These are phyloP conservation scores for Monosporascus sp. DNA, from an alignment of 2,329 filamentous ascomycete genomes.

Conservation along the genomic window DNA sequence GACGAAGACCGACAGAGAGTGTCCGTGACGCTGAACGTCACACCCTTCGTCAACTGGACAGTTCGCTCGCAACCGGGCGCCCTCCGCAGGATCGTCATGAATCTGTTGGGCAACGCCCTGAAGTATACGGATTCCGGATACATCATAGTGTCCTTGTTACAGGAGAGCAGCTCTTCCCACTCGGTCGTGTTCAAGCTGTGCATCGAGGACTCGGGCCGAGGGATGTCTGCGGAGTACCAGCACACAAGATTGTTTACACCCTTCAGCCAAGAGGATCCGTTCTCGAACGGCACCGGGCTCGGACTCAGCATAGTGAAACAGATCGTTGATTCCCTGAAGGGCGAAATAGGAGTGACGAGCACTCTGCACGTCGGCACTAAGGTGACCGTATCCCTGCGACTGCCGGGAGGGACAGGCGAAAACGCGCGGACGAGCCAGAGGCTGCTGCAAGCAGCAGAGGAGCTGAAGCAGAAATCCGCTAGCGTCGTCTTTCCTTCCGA, in stretches of 20 bases:
- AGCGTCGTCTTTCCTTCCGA: constrained; percentile 2
- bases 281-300: constrained; percentile 53
- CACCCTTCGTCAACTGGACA: constrained; percentile 39
- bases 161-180: constrained; percentile 14
- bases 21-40: constrained; percentile 47
- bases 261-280: constrained; percentile 54
- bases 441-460: constrained; percentile 1
- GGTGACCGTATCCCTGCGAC: constrained; percentile 39
- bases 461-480: constrained; percentile 8
- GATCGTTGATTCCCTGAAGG: constrained; percentile 52
- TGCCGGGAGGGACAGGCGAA: not conserved
- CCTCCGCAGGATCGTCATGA: constrained; percentile 53
- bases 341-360: constrained; percentile 49
- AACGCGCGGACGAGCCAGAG: not conserved
- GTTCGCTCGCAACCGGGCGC: constrained; percentile 50
- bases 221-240: constrained; percentile 55
- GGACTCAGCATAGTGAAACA: constrained; percentile 55
- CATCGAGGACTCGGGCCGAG: constrained; percentile 55
- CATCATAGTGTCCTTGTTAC: constrained; percentile 36
- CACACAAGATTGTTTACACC: constrained; percentile 52
- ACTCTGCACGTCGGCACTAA: constrained; percentile 49
- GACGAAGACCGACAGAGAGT: constrained; percentile 25
- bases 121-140: constrained; percentile 54
- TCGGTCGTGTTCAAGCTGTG: constrained; percentile 30
- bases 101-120: constrained; percentile 56